Evolutionary conservation across 2,329 filamentous ascomycete genomes (phyloP).

Genomic region (Setomelanomma holmii): DNA sequence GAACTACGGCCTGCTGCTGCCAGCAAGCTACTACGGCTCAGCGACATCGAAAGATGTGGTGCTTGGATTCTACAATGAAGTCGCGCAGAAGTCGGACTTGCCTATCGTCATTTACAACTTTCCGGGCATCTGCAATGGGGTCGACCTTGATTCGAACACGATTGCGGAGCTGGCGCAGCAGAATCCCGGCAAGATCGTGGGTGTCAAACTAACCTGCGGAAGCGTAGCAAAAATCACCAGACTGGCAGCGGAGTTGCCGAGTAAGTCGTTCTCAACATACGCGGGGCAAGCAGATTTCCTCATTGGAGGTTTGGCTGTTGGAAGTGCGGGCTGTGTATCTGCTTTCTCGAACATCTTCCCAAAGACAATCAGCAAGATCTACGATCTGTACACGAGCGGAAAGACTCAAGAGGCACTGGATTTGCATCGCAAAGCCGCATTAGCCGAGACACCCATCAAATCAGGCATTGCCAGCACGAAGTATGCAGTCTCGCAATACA

Average conservation of each 20-base stretch:
- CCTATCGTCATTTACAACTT: slow-evolving; percentile 78
- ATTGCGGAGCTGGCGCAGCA: slow-evolving; percentile 62
- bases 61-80: slow-evolving; percentile 51
- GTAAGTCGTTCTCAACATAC: slow-evolving; percentile 69
- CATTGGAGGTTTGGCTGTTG: slow-evolving; percentile 61
- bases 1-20: slow-evolving; percentile 53
- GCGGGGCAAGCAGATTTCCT: slow-evolving; percentile 78
- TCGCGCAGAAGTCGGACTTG: slow-evolving; percentile 66
- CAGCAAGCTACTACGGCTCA: slow-evolving; percentile 55
- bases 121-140: slow-evolving; percentile 69
- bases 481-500: slow-evolving; percentile 68
- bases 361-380: slow-evolving; percentile 64
- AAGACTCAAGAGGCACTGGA: slow-evolving; percentile 64
- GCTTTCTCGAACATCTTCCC: slow-evolving; percentile 66
- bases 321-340: slow-evolving; percentile 63
- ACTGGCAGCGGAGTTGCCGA: slow-evolving; percentile 59
- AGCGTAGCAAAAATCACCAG: slow-evolving; percentile 75
- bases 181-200: slow-evolving; percentile 69
- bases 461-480: slow-evolving; percentile 72
- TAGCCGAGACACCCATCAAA: slow-evolving; percentile 72
- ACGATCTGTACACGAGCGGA: slow-evolving; percentile 66
- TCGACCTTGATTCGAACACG: slow-evolving; percentile 72
- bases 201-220: slow-evolving; percentile 76
- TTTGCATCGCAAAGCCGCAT: slow-evolving; percentile 67
- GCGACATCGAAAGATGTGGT: slow-evolving; percentile 53